Conservation (phyloP, 768 basidiomycete species). For the Termitomyces sp. region DNA sequence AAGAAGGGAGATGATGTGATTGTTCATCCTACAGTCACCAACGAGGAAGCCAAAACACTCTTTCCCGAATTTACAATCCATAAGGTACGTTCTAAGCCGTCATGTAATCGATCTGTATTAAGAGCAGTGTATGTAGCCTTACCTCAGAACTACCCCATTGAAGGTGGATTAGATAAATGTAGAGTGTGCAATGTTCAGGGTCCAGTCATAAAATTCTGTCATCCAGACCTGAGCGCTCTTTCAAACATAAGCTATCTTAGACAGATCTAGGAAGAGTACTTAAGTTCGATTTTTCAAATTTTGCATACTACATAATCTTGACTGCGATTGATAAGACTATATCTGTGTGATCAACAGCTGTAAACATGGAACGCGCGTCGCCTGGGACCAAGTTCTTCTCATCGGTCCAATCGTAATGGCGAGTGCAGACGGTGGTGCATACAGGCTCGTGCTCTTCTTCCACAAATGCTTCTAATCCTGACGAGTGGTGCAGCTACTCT, state of each 20-base stretch:
- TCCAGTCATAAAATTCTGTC: background rate
- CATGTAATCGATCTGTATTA: slow-evolving; percentile 1
- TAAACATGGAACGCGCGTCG: slow-evolving; percentile 20
- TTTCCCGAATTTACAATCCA: slow-evolving; percentile 83
- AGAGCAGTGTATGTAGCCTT: slow-evolving; percentile 54
- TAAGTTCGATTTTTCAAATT: too few species aligned
- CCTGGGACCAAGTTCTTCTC: background rate
- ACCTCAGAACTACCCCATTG: slow-evolving; percentile 78
- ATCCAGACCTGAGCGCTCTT: background rate
- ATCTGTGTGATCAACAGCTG: slow-evolving; percentile 5
- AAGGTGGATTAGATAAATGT: slow-evolving; percentile 24
- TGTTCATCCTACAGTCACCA: slow-evolving; percentile 76
- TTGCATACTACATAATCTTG: background rate
- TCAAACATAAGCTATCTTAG: too few species aligned
- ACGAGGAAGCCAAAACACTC: slow-evolving; percentile 86
- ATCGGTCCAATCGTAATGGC: slow-evolving; percentile 45
- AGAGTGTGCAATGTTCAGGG: background rate
- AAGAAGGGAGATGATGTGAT: slow-evolving; percentile 91
- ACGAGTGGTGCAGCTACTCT: slow-evolving; percentile 67
- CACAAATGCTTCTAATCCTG: slow-evolving; percentile 9
- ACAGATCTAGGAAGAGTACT: too few species aligned
- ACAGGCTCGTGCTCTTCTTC: slow-evolving; percentile 43
- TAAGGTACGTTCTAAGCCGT: slow-evolving; percentile 42
- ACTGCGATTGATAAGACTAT: slow-evolving; percentile 4
- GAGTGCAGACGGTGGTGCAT: slow-evolving; percentile 76